Percentiles rank a stretch among this genome's conserved stretches.
Evolutionary conservation across 129 eudicot species (phyloP).

Genomic region (Erigeron canadensis): DNA sequence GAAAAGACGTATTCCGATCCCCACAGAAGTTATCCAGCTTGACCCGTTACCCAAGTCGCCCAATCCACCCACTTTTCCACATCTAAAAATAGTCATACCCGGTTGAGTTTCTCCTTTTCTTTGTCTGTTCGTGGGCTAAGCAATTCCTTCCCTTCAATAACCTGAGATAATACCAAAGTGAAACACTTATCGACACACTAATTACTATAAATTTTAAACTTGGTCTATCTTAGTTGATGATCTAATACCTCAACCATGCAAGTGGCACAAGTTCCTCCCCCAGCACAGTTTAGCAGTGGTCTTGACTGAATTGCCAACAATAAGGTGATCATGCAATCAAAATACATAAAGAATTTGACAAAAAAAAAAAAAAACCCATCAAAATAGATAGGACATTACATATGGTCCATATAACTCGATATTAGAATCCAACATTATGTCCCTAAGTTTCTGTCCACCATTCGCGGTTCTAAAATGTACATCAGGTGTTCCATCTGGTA

Average conservation of each 20-base stretch:
- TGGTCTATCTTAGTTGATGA: not conserved
- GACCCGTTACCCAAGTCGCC: not conserved
- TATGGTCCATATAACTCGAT: constrained; percentile 95
- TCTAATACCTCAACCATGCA: constrained; percentile 80
- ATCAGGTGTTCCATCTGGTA: constrained; percentile 96
- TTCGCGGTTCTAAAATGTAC: constrained; percentile 66
- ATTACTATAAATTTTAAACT: not conserved
- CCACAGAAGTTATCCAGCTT: not conserved
- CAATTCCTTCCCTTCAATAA: constrained; percentile 73
- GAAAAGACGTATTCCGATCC: not conserved
- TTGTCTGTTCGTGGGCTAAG: constrained; percentile 62
- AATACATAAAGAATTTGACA: not conserved
- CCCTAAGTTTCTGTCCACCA: constrained; percentile 90
- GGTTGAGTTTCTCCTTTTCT: constrained; percentile 76
- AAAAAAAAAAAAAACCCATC: not conserved
- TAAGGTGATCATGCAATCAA: not conserved
- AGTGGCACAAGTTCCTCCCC: constrained; percentile 95
- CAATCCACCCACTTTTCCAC: not conserved
- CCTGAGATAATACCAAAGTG: constrained; percentile 34
- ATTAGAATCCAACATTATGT: constrained; percentile 76
- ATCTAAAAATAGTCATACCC: constrained; percentile 38
- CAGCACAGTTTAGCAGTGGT: constrained; percentile 75
- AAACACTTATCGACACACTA: not conserved
- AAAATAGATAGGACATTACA: constrained; percentile 42
- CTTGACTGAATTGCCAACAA: constrained; percentile 52